Percentiles rank a stretch among this genome's conserved stretches.
Conservation (phyloP, 2,329 filamentous ascomycete species). For the Verticillium nonalfalfae region DNA sequence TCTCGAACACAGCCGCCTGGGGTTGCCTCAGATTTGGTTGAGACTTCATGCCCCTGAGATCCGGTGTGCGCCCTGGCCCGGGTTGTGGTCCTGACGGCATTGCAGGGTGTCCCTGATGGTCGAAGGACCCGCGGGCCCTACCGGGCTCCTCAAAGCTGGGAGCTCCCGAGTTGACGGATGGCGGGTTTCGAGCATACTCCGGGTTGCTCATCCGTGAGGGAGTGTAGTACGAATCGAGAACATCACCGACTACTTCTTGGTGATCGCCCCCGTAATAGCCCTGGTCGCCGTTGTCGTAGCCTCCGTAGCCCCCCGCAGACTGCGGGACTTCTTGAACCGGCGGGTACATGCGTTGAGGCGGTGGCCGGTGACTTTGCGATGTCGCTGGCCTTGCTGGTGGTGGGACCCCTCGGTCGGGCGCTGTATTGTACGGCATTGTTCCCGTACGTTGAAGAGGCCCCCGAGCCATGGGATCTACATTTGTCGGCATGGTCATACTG, state of each 20-base stretch:
- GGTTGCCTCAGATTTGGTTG: conserved; percentile 60
- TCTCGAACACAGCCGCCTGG: conserved; percentile 67
- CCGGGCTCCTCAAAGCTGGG: neutral
- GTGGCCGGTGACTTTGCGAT: conserved; percentile 43
- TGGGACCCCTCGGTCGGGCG: conserved; percentile 37
- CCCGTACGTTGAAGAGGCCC: conserved; percentile 30
- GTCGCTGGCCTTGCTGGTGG: conserved; percentile 43
- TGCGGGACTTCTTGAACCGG: conserved; percentile 32
- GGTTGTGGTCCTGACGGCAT: conserved; percentile 35
- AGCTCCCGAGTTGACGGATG: neutral
- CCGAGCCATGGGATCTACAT: conserved; percentile 26
- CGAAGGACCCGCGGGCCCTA: conserved; percentile 34
- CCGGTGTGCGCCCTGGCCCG: conserved; percentile 43
- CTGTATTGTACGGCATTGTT: conserved; percentile 39
- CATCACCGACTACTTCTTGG: conserved; percentile 13
- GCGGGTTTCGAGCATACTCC: conserved; percentile 10
- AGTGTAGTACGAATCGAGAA: conserved; percentile 17
- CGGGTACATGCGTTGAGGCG: conserved; percentile 46
- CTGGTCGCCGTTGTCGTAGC: conserved; percentile 32
- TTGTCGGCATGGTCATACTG: conserved; percentile 56
- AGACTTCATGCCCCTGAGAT: conserved; percentile 56
- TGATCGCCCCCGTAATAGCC: neutral
- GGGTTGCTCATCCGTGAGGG: conserved; percentile 17
- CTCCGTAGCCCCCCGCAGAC: conserved; percentile 19
- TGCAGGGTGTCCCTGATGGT: conserved; percentile 37